phyloP scores from a whole-genome alignment of 2,329 filamentous ascomycete species.

The Dothidotthia symphoricarpi region DNA sequence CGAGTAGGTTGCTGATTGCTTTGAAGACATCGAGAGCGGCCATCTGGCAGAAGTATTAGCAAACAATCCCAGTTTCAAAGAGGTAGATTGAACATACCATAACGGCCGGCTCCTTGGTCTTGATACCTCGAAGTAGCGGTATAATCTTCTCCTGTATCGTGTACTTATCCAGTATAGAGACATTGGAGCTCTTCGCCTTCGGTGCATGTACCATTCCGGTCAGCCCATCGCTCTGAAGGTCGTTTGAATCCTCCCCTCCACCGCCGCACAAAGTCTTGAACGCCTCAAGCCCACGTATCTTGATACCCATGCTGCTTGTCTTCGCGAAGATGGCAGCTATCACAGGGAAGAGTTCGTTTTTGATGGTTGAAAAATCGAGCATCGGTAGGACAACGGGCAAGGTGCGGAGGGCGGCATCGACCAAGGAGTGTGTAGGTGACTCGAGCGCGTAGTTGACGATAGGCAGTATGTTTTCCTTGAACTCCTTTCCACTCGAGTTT shows the following conservation, averaged over 20 bases:
- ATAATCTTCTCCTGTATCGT: conserved; percentile 98
- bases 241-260: conserved; percentile 40
- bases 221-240: conserved; percentile 63
- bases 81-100: conserved; percentile 57
- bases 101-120: conserved; percentile 95
- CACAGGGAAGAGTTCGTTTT: conserved; percentile 92
- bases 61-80: not conserved
- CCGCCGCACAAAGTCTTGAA: conserved; percentile 89
- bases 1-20: conserved; percentile 77
- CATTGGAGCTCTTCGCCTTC: conserved; percentile 62
- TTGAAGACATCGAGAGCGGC: conserved; percentile 81
- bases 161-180: conserved; percentile 89
- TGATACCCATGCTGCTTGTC: conserved; percentile 91
- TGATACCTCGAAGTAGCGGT: conserved; percentile 85
- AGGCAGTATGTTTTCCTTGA: conserved; percentile 91
- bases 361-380: conserved; percentile 94
- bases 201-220: conserved; percentile 63
- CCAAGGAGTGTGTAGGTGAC: conserved; percentile 82
- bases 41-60: conserved; percentile 51
- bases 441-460: conserved; percentile 81
- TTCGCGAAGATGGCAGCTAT: conserved; percentile 88
- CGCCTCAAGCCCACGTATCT: conserved; percentile 85
- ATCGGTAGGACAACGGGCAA: conserved; percentile 79
- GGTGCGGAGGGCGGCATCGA: conserved; percentile 79
- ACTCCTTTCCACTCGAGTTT: conserved; percentile 86